Conservation (phyloP, 768 basidiomycete species). For the Leccinum fibrillosum region DNA sequence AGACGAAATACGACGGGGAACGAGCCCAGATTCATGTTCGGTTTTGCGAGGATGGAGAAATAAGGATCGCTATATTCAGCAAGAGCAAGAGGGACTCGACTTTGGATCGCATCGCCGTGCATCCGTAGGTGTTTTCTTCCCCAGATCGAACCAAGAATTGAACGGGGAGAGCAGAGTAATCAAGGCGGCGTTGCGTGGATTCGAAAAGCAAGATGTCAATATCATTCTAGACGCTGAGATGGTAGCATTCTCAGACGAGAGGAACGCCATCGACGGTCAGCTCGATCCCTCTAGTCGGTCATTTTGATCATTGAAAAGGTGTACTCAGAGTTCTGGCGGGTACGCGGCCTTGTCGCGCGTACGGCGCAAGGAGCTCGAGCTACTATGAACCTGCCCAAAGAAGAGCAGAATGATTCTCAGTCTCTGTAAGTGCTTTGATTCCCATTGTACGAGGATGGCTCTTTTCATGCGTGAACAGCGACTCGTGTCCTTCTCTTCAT, state of each 20-base stretch:
- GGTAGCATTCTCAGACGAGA: conserved; percentile 70
- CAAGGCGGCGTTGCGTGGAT: conserved; percentile 49
- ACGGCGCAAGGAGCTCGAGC: conserved; percentile 56
- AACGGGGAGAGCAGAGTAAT: conserved; percentile 46
- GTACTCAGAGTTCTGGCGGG: conserved; percentile 72
- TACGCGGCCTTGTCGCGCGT: conserved; percentile 53
- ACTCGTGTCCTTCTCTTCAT: conserved; percentile 40
- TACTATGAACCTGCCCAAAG: conserved; percentile 18
- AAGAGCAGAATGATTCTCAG: conserved; percentile 19
- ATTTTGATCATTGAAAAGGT: conserved; percentile 2
- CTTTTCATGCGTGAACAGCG: conserved; percentile 18
- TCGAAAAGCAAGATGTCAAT: conserved; percentile 41
- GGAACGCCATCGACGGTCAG: conserved; percentile 64
- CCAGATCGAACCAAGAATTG: neutral
- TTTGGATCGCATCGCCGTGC: conserved; percentile 65
- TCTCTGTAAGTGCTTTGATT: conserved; percentile 14
- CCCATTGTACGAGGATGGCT: neutral
- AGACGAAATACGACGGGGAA: conserved; percentile 95
- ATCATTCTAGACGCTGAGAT: conserved; percentile 83
- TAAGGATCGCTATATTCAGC: conserved; percentile 75
- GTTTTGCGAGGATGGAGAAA: conserved; percentile 33
- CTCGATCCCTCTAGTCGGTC: conserved; percentile 8
- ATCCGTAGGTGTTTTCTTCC: conserved; percentile 31
- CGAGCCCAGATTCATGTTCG: conserved; percentile 90
- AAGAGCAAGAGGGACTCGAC: conserved; percentile 88